A percentile compares a stretch with the other conserved stretches of the same genome.
Conservation (phyloP, 1,139 yeast genomes). For the Diutina mesorugosa region DNA sequence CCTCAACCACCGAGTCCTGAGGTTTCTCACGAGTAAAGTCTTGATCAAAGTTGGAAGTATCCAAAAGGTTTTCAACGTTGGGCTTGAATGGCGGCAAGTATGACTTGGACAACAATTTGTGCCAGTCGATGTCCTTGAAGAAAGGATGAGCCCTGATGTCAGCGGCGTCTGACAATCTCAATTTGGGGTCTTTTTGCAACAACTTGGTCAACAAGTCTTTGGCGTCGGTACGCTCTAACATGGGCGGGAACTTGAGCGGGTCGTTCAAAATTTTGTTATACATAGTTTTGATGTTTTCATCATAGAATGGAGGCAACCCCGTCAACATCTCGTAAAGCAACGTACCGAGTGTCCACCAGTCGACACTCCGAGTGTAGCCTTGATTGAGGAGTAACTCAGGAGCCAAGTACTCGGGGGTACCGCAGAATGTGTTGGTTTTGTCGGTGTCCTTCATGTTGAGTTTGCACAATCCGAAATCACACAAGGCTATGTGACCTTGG, state of each 20-base stretch:
- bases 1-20: conserved; percentile 86
- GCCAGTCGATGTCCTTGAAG: conserved; percentile 89
- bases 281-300: conserved; percentile 90
- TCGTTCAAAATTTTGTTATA: conserved; percentile 85
- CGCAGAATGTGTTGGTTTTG: conserved; percentile 59
- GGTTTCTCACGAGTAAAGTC: conserved; percentile 92
- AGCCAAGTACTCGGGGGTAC: conserved; percentile 49
- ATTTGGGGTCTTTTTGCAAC: conserved; percentile 73
- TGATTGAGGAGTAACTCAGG: conserved; percentile 86
- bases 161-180: conserved; percentile 71
- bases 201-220: conserved; percentile 67
- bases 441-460: conserved; percentile 82
- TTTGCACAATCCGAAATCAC: conserved; percentile 95
- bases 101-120: conserved; percentile 67
- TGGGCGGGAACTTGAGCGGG: conserved; percentile 79
- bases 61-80: conserved; percentile 72
- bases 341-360: conserved; percentile 97
- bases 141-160: conserved; percentile 80
- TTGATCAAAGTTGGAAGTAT: conserved; percentile 85
- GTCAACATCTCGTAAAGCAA: conserved; percentile 91
- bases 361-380: conserved; percentile 91
- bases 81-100: conserved; percentile 96
- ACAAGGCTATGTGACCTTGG: conserved; percentile 93
- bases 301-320: conserved; percentile 93
- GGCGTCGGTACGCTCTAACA: conserved; percentile 70